Conservation (phyloP, 2,329 filamentous ascomycete species). For the Aspergillus transmontanensis region DNA sequence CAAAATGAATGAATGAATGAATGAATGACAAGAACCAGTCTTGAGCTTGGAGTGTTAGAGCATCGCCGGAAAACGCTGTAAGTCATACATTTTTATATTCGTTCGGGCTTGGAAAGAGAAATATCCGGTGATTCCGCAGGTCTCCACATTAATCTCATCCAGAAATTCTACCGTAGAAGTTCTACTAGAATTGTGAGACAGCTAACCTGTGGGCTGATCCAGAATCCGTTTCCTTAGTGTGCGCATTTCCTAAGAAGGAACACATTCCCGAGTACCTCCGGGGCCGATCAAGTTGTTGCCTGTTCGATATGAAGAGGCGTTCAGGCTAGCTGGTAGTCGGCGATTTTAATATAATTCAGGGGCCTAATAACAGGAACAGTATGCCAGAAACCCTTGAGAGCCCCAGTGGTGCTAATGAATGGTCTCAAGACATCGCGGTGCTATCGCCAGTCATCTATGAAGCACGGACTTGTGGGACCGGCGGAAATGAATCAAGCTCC, state of each 20-base stretch:
- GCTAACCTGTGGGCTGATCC: not conserved
- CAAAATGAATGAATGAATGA: constrained; percentile 11
- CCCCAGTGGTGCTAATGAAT: not conserved
- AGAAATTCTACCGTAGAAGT: not conserved
- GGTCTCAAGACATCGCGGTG: not conserved
- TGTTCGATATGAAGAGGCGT: not conserved
- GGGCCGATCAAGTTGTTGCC: not conserved
- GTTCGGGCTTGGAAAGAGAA: not conserved
- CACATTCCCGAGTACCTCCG: not conserved
- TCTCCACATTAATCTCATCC: constrained; percentile 1
- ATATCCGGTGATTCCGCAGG: not conserved
- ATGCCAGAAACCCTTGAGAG: not conserved
- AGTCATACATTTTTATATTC: not conserved
- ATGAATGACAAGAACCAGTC: constrained; percentile 16
- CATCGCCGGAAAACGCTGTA: not conserved
- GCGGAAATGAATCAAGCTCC: constrained; percentile 4
- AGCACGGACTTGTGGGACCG: not conserved
- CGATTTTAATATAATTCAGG: not conserved
- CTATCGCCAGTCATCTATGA: not conserved
- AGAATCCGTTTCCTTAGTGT: not conserved
- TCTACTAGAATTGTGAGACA: not conserved
- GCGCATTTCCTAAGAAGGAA: not conserved
- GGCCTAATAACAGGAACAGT: not conserved
- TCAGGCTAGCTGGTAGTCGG: not conserved
- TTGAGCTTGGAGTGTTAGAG: constrained; percentile 7